Evolutionary conservation across 345 rosid genomes (phyloP).

Genomic region (Zanthoxylum bungeanum): DNA sequence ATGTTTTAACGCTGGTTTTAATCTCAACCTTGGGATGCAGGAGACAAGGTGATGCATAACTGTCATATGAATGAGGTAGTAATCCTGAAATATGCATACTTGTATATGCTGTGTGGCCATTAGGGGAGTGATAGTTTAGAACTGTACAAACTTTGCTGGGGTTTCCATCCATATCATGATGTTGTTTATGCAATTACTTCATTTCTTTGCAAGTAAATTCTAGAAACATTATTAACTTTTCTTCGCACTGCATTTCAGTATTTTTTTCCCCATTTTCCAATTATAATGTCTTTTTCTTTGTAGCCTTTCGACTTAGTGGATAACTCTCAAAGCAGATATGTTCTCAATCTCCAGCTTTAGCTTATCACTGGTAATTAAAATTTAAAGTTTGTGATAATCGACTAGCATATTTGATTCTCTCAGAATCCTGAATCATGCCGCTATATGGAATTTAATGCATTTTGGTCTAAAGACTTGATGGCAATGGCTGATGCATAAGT

Average conservation of each 20-base stretch:
- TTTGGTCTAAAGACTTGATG: background rate
- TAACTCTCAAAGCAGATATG: background rate
- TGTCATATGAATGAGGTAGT: background rate
- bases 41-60: conserved; percentile 1
- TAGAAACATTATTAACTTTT: background rate
- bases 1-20: background rate
- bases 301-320: background rate
- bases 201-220: background rate
- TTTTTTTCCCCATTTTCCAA: no score
- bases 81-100: background rate
- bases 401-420: background rate
- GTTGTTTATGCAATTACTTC: background rate
- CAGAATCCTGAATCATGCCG: background rate
- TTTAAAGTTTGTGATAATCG: background rate
- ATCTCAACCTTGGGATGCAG: conserved; percentile 13
- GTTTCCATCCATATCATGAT: no score
- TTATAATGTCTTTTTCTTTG: background rate
- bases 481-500: background rate
- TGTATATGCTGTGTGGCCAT: background rate
- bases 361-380: background rate
- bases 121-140: background rate
- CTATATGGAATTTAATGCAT: background rate
- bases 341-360: background rate
- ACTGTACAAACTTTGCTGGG: background rate
- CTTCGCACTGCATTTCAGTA: background rate